Evolutionary conservation across 805 yeast genomes (phyloP).

Genomic region (Saccharomyces paradoxus): DNA sequence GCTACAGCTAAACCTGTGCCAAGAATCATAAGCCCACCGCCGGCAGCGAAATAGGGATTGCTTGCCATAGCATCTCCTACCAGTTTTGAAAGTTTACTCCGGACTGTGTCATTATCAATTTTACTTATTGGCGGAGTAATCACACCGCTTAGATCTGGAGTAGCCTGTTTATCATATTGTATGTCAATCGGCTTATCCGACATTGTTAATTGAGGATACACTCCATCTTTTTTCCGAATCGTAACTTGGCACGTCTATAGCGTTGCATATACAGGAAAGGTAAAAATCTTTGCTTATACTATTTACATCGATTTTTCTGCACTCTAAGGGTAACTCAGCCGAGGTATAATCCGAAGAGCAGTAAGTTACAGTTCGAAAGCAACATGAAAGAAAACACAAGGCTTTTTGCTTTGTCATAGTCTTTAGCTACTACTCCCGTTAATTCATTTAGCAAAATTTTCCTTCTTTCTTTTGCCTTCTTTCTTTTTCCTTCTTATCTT

Average conservation of each 20-base stretch:
- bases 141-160: not conserved
- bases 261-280: not conserved
- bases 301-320: not conserved
- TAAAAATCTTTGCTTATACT: not conserved
- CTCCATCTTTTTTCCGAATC: not conserved
- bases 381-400: not conserved
- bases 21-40: slow-evolving; percentile 91
- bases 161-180: not conserved
- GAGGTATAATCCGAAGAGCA: not conserved
- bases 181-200: not conserved
- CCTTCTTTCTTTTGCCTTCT: not conserved
- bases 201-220: not conserved
- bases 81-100: slow-evolving; percentile 31
- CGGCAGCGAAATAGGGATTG: slow-evolving; percentile 97
- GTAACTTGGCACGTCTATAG: not conserved
- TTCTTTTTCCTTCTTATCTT: not conserved
- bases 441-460: not conserved
- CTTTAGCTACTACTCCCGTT: not conserved
- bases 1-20: slow-evolving; percentile 85
- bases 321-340: not conserved
- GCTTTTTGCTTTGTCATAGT: not conserved
- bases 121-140: not conserved
- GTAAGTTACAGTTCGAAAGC: not conserved
- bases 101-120: slow-evolving; percentile 13
- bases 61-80: slow-evolving; percentile 48